Conservation (phyloP, 495 filamentous ascomycete genomes). For the Penicillium flavigenum region DNA sequence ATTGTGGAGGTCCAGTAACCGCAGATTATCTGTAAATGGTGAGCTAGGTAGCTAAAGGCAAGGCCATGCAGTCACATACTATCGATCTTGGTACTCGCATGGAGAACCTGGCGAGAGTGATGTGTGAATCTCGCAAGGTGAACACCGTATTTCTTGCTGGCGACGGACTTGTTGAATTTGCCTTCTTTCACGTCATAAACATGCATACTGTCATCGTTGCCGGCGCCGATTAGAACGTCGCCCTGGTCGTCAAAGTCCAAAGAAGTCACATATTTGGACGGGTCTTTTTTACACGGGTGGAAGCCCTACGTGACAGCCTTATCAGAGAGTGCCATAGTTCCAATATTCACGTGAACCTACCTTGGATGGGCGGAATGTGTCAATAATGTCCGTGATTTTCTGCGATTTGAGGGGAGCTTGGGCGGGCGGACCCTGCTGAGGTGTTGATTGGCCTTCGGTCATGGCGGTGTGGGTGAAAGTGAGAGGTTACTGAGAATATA, state of each 20-base stretch:
- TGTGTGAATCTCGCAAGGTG: conserved; percentile 94
- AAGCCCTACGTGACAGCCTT: conserved; percentile 32
- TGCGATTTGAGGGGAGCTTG: conserved; percentile 37
- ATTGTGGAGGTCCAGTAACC: conserved; percentile 91
- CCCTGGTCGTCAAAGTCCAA: conserved; percentile 96
- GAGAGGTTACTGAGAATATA: not conserved
- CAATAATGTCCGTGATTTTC: conserved; percentile 50
- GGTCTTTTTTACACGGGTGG: conserved; percentile 40
- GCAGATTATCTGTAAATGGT: conserved; percentile 62
- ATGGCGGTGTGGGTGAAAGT: conserved; percentile 19
- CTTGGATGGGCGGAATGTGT: conserved; percentile 47
- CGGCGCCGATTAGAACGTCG: conserved; percentile 81
- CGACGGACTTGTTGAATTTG: conserved; percentile 76
- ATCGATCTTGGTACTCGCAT: conserved; percentile 93
- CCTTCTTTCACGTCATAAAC: conserved; percentile 91
- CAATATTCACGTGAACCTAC: conserved; percentile 27
- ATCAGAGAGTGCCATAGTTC: conserved; percentile 15
- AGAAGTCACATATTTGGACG: conserved; percentile 56
- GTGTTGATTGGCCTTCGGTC: conserved; percentile 33
- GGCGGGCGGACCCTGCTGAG: conserved; percentile 21
- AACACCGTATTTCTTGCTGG: conserved; percentile 90
- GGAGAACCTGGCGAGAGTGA: conserved; percentile 80
- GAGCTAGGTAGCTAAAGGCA: not conserved
- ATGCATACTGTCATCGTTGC: conserved; percentile 90
- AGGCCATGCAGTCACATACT: conserved; percentile 27